Evolutionary conservation across 164 flowering plant species (phyloP).

Genomic region (Aristolochia californica): DNA sequence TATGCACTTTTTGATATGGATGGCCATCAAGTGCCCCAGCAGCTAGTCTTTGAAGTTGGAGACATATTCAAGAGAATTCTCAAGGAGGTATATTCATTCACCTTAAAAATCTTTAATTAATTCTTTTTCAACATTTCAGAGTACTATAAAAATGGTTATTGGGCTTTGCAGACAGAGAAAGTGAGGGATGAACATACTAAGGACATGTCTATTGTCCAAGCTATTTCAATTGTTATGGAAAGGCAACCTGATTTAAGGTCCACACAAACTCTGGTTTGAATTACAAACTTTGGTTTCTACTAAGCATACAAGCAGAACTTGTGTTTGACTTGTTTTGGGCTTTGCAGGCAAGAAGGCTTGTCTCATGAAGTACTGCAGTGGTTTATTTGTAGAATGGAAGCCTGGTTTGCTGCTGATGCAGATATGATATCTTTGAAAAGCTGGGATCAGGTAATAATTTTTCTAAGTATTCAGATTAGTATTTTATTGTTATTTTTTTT

Average conservation of each 20-base stretch:
- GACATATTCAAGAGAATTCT: slow-evolving; percentile 58
- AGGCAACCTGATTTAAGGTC: slow-evolving; percentile 71
- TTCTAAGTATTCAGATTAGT: background rate
- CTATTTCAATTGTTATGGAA: slow-evolving; percentile 59
- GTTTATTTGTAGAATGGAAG: slow-evolving; percentile 93
- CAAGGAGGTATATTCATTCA: slow-evolving; percentile 36
- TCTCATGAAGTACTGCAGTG: slow-evolving; percentile 77
- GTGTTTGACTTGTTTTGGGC: background rate
- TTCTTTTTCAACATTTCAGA: background rate
- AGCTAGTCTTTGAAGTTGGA: slow-evolving; percentile 64
- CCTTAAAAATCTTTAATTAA: background rate
- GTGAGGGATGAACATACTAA: slow-evolving; percentile 59
- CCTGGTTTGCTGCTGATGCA: slow-evolving; percentile 94
- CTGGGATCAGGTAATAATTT: slow-evolving; percentile 69
- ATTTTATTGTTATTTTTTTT: background rate
- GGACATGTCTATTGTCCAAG: slow-evolving; percentile 74
- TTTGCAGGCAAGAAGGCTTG: slow-evolving; percentile 60
- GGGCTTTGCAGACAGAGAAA: slow-evolving; percentile 50
- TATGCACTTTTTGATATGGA: slow-evolving; percentile 56
- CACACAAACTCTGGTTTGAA: background rate
- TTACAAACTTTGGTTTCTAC: background rate
- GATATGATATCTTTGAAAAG: slow-evolving; percentile 79
- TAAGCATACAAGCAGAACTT: background rate
- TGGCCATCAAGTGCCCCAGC: slow-evolving; percentile 66
- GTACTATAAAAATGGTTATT: background rate